Conservation (phyloP, 176 grass and related monocot species). For the Oryza punctata region DNA sequence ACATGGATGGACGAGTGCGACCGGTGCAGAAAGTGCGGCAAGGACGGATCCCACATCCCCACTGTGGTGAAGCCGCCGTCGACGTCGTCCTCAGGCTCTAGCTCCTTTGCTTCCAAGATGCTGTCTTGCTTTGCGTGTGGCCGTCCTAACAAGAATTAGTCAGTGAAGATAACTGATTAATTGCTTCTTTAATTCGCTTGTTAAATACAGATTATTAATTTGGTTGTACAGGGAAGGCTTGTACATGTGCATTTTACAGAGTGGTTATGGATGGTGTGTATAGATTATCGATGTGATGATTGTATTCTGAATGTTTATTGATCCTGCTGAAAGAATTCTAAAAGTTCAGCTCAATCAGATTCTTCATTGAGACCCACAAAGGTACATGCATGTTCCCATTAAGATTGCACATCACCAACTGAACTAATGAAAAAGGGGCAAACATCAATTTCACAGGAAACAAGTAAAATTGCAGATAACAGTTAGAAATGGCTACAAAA, state of each 20-base stretch:
- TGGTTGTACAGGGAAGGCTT: neutral
- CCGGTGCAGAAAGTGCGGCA: conserved; percentile 46
- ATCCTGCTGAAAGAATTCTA: neutral
- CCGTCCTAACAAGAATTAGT: neutral
- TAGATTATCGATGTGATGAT: neutral
- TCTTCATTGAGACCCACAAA: neutral
- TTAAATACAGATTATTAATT: neutral
- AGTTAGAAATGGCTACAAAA: conserved; percentile 5
- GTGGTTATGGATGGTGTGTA: neutral
- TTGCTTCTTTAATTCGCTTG: neutral
- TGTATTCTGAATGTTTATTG: neutral
- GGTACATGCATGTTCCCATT: neutral
- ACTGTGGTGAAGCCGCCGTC: conserved; percentile 32
- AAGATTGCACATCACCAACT: neutral
- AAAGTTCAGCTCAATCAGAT: neutral
- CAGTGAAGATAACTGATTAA: neutral
- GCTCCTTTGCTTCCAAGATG: conserved; percentile 33
- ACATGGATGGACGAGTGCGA: conserved; percentile 65
- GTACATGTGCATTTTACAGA: neutral
- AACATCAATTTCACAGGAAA: neutral
- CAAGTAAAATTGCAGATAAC: neutral
- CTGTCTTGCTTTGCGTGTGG: conserved; percentile 60
- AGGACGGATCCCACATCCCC: conserved; percentile 58
- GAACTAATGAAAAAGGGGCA: neutral
- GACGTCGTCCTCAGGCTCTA: neutral